These are phyloP conservation scores for Brassica cretica DNA, from an alignment of 345 rosid species.

Conservation along the genomic window DNA sequence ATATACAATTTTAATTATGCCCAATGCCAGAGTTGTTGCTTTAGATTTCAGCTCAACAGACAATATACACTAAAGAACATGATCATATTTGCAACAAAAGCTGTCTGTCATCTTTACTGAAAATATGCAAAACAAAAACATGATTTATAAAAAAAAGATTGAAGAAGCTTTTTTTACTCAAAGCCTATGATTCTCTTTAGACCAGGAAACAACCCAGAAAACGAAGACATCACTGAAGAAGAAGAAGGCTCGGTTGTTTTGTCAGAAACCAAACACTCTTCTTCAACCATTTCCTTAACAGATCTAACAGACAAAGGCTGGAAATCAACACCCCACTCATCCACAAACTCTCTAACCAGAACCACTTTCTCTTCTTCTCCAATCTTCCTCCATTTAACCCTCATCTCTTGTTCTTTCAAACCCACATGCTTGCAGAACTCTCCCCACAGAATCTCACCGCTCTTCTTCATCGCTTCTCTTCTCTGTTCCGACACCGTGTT, in stretches of 20 bases:
- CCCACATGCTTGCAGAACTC: constrained; percentile 59
- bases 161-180: constrained; percentile 20
- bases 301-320: constrained; percentile 74
- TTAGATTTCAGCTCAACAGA: background rate
- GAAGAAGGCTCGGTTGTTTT: constrained; percentile 17
- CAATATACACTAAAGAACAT: background rate
- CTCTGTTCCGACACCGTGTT: constrained; percentile 51
- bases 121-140: background rate
- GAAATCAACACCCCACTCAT: constrained; percentile 60
- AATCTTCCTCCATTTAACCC: constrained; percentile 55
- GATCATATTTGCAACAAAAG: background rate
- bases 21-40: background rate
- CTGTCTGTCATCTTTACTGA: background rate
- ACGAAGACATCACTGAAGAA: constrained; percentile 26
- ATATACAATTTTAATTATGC: background rate
- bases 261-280: constrained; percentile 54
- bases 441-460: constrained; percentile 60
- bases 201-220: constrained; percentile 51
- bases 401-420: constrained; percentile 52
- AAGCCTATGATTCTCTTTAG: constrained; percentile 69
- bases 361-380: constrained; percentile 59
- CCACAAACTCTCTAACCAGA: constrained; percentile 56
- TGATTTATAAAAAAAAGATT: background rate
- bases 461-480: constrained; percentile 74
- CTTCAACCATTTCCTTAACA: constrained; percentile 66